phyloP scores from a whole-genome alignment of 1,284 basidiomycete species.

The Ustilago hordei region DNA sequence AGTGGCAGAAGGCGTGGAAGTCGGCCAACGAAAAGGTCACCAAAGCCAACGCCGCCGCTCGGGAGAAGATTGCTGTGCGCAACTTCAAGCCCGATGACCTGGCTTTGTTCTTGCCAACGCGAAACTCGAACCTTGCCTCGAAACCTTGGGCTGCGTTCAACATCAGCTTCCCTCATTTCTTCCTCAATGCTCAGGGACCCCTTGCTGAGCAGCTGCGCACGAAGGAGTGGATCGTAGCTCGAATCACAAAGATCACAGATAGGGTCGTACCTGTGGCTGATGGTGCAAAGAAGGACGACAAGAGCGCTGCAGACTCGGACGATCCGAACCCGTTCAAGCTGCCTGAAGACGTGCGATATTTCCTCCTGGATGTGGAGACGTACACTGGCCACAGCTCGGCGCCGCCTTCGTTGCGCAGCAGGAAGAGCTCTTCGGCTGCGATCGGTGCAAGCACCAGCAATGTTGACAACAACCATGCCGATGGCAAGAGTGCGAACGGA shows the following conservation, averaged over 20 bases:
- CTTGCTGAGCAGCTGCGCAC: conserved; percentile 79
- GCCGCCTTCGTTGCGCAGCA: conserved; percentile 28
- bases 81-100: conserved; percentile 75
- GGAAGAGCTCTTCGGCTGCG: conserved; percentile 43
- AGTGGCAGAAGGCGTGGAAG: conserved; percentile 92
- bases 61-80: conserved; percentile 72
- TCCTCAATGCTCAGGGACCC: conserved; percentile 80
- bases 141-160: conserved; percentile 67
- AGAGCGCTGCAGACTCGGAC: conserved; percentile 8
- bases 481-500: conserved; percentile 1
- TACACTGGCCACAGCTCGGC: conserved; percentile 46
- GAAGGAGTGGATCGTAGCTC: conserved; percentile 89
- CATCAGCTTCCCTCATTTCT: conserved; percentile 93
- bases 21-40: conserved; percentile 81
- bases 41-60: conserved; percentile 53
- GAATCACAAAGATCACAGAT: conserved; percentile 88
- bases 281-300: conserved; percentile 13
- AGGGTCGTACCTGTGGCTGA: conserved; percentile 72
- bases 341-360: conserved; percentile 90
- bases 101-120: conserved; percentile 92
- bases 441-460: conserved; percentile 1
- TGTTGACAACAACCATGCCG: not conserved
- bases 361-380: conserved; percentile 91
- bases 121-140: conserved; percentile 78
- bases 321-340: conserved; percentile 73